phyloP scores from a whole-genome alignment of 1,284 basidiomycete genomes.

The Mycena sp. region DNA sequence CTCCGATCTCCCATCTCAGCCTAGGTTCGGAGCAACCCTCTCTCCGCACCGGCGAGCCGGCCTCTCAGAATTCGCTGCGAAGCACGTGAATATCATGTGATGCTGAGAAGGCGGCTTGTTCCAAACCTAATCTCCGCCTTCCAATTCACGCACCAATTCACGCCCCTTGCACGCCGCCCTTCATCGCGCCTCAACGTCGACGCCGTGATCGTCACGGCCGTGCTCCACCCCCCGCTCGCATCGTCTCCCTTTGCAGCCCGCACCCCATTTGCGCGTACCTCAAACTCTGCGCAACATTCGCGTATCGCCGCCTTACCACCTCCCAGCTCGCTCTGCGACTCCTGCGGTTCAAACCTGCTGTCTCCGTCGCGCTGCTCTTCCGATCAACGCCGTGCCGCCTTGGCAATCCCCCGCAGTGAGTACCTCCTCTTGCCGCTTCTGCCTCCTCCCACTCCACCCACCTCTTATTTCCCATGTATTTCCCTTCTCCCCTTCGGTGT shows the following conservation, averaged over 20 bases:
- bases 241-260: background rate
- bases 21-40: no score
- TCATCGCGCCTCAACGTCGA: background rate
- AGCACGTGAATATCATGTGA: no score
- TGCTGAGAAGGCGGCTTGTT: no score
- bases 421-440: constrained; percentile 2
- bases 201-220: background rate
- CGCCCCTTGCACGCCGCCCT: background rate
- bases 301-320: background rate
- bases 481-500: background rate
- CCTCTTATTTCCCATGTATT: background rate
- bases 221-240: background rate
- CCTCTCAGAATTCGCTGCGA: no score
- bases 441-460: background rate
- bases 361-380: constrained; percentile 7
- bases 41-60: no score
- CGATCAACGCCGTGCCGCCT: background rate
- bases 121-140: background rate
- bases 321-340: background rate
- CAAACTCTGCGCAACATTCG: background rate
- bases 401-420: no score
- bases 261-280: background rate
- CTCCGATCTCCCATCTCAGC: no score
- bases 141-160: background rate
- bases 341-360: constrained; percentile 4